phyloP scores from a whole-genome alignment of 1,284 basidiomycete genomes.

The Caloboletus firmus region DNA sequence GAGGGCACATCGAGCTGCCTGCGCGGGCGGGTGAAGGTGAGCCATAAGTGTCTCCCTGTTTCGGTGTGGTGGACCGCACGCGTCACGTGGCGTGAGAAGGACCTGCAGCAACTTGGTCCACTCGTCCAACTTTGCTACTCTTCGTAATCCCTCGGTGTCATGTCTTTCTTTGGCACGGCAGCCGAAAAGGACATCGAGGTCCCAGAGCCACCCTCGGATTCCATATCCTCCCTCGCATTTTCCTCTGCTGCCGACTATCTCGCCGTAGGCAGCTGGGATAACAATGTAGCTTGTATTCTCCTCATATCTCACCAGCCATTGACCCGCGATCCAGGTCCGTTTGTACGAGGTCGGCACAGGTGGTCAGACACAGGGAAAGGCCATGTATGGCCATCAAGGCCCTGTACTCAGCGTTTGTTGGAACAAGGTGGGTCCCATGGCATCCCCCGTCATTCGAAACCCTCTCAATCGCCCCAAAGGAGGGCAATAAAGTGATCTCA shows the following conservation, averaged over 20 bases:
- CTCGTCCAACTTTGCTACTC: not conserved
- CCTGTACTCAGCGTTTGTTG: conserved; percentile 80
- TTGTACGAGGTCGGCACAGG: conserved; percentile 55
- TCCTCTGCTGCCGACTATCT: conserved; percentile 51
- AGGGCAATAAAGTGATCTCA: conserved; percentile 77
- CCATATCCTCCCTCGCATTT: conserved; percentile 55
- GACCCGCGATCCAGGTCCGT: conserved; percentile 43
- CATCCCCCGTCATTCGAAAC: not conserved
- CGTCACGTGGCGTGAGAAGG: conserved; percentile 24
- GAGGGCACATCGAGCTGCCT: too few species aligned
- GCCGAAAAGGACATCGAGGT: conserved; percentile 60
- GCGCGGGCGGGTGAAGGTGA: conserved; percentile 18
- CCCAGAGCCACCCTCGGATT: conserved; percentile 55
- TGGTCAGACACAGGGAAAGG: conserved; percentile 68
- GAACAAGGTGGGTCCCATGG: conserved; percentile 54
- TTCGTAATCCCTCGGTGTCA: not conserved
- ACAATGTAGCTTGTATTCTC: conserved; percentile 42
- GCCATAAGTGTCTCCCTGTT: too few species aligned
- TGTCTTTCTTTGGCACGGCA: conserved; percentile 32
- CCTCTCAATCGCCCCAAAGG: conserved; percentile 39
- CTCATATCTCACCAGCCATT: not conserved
- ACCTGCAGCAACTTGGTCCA: not conserved
- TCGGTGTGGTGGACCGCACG: too few species aligned
- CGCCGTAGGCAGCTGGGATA: conserved; percentile 64
- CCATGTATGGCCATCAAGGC: conserved; percentile 77